Percentiles rank a stretch among this genome's conserved stretches.
Evolutionary conservation across 306 rosid genomes (phyloP).

Genomic region (Dalbergia oliveri): DNA sequence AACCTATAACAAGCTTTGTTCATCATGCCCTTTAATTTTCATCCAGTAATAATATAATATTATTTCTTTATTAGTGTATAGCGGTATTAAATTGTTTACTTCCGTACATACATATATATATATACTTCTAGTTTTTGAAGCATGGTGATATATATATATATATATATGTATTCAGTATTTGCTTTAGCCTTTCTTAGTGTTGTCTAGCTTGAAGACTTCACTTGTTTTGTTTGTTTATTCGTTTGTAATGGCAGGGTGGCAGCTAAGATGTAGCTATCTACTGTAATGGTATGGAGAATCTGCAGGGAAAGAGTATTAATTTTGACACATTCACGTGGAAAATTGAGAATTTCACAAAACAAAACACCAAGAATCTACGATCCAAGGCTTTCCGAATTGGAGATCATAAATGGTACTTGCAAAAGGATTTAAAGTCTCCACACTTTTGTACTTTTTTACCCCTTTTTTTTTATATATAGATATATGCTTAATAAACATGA

Average conservation of each 20-base stretch:
- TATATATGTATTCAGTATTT: neutral
- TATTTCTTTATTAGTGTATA: neutral
- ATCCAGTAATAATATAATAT: neutral
- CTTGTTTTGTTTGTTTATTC: neutral
- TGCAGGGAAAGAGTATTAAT: neutral
- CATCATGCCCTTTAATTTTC: neutral
- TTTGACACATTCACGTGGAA: slow-evolving; percentile 48
- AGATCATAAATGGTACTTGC: slow-evolving; percentile 46
- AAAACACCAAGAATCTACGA: slow-evolving; percentile 41
- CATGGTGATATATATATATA: neutral
- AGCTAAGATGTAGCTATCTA: slow-evolving; percentile 20
- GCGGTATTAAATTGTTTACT: neutral
- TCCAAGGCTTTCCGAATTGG: slow-evolving; percentile 47
- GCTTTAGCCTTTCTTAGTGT: neutral
- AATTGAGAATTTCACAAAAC: slow-evolving; percentile 48
- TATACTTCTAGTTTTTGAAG: neutral
- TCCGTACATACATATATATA: neutral
- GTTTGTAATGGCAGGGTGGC: slow-evolving; percentile 7
- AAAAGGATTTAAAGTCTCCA: neutral
- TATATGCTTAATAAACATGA: neutral
- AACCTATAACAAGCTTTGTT: neutral
- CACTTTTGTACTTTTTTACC: neutral
- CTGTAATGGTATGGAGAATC: slow-evolving; percentile 35
- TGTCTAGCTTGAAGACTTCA: neutral
- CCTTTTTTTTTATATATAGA: neutral